phyloP scores from a whole-genome alignment of 805 yeast genomes.

The Wickerhamomyces mucosus region DNA sequence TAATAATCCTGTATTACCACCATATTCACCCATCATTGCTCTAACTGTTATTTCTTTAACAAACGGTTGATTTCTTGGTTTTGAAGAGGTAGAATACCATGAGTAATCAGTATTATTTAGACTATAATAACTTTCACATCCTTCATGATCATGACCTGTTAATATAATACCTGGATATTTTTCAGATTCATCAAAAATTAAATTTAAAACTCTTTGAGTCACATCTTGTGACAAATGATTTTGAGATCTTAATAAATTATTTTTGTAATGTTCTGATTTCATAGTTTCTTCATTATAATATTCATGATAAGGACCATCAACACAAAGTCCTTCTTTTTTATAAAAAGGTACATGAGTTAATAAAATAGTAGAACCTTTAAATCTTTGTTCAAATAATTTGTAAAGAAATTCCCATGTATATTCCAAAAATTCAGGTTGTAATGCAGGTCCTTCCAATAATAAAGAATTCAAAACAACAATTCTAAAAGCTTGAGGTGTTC shows the following conservation, averaged over 20 bases:
- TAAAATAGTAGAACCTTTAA: constrained; percentile 71
- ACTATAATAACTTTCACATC: constrained; percentile 70
- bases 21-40: constrained; percentile 94
- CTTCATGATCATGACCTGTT: constrained; percentile 96
- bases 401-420: constrained; percentile 70
- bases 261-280: constrained; percentile 51
- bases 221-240: constrained; percentile 70
- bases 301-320: constrained; percentile 72
- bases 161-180: constrained; percentile 67
- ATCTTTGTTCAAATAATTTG: constrained; percentile 42
- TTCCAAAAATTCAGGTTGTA: constrained; percentile 58
- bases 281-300: constrained; percentile 45
- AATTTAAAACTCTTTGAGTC: constrained; percentile 56
- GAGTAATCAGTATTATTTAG: constrained; percentile 27
- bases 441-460: constrained; percentile 83
- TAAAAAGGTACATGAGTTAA: constrained; percentile 86
- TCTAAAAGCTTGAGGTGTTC: constrained; percentile 69
- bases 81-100: constrained; percentile 52
- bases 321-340: constrained; percentile 73
- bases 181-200: constrained; percentile 47
- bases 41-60: constrained; percentile 77
- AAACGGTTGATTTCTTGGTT: constrained; percentile 21
- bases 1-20: constrained; percentile 80
- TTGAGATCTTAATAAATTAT: constrained; percentile 68
- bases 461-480: constrained; percentile 81